Base-by-base conservation (phyloP, 116 monocot genomes). In the Iris pallida region DNA sequence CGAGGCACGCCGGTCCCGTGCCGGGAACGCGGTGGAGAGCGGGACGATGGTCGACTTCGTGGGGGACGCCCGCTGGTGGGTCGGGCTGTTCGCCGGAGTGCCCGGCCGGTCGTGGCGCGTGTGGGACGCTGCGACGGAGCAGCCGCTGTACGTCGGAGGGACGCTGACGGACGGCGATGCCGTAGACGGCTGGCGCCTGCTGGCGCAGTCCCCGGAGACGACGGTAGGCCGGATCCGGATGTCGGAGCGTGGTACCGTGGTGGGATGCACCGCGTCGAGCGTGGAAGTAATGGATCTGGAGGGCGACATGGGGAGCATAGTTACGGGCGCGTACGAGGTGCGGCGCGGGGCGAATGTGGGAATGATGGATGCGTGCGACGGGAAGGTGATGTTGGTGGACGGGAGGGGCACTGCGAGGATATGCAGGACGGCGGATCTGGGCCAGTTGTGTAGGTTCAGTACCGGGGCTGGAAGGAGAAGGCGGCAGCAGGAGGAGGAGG, bases 41-140 rank as follows among this genome's bases (percentile, higher is more conserved):
- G 93, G 93, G 12, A 62, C 80, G 0, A 59, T 94, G 43, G 82
- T 90, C 0, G 87, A 90, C 75, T 94, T 94, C 77, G 10, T 69
- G 1, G 80, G 80, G 2, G 41, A 77, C 46, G 59, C 20, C 13
- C 60, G 64, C 44, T 64, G 71, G 71, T 94, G 93, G 90, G 81
- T 90, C 8, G 93, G 93, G 19, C 78, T 94, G 16, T 94, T 85
- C 59, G 87, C 87, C n/a, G 93, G 93, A 4, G 87, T 84, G 40
- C 93, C 93, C 4, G 85, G 87, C 1, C 66, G 87, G 20, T 84
- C 93, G 16, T 75, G 87, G 76, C 87, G 74, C 20, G 78, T 94
- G 53, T 94, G 93, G 93, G 80, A 85, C 19, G 76, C 68, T 10
- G 64, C 20, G 15, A 81, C 78, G 0, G 93, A 82, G 84, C 76